These are phyloP conservation scores for Drechslerella coelobrocha DNA, from an alignment of 2,329 filamentous ascomycete genomes.

Conservation along the genomic window DNA sequence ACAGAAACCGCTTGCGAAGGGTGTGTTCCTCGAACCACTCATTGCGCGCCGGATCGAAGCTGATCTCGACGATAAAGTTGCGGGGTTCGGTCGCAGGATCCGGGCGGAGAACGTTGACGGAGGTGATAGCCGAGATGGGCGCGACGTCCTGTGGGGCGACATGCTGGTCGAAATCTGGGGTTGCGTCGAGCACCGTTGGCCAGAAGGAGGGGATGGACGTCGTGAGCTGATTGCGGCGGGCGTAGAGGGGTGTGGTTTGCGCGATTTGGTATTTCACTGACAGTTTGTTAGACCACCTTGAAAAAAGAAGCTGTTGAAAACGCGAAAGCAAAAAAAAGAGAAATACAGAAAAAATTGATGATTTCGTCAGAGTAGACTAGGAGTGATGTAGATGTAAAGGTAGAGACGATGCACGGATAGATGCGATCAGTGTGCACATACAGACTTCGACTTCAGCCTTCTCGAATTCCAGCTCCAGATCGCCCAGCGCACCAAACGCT, in stretches of 20 bases:
- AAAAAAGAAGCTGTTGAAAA: constrained; percentile 32
- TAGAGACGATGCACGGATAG: too few species aligned
- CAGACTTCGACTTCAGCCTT: constrained; percentile 81
- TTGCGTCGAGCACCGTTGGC: constrained; percentile 86
- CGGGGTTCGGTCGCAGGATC: constrained; percentile 72
- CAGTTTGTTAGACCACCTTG: too few species aligned
- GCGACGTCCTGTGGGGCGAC: constrained; percentile 80
- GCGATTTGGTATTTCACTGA: constrained; percentile 77
- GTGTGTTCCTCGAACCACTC: constrained; percentile 78
- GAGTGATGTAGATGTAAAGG: too few species aligned
- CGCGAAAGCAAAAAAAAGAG: constrained; percentile 11
- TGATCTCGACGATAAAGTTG: constrained; percentile 70
- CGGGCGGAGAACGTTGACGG: constrained; percentile 67
- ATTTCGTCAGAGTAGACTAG: too few species aligned
- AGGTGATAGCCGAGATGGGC: constrained; percentile 72
- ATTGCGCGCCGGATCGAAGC: constrained; percentile 80
- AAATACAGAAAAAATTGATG: constrained; percentile 14
- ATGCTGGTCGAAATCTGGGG: constrained; percentile 81
- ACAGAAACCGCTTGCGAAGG: constrained; percentile 92
- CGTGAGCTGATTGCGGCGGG: constrained; percentile 74
- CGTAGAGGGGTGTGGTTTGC: constrained; percentile 74
- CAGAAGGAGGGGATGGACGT: constrained; percentile 85
- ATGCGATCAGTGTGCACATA: too few species aligned
- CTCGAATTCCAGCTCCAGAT: constrained; percentile 83
- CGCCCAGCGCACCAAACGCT: constrained; percentile 77